Evolutionary conservation across 441 rosid species (phyloP), one percentile per base, ranked within the genome.

Genomic region (Jatropha podagrica): DNA sequence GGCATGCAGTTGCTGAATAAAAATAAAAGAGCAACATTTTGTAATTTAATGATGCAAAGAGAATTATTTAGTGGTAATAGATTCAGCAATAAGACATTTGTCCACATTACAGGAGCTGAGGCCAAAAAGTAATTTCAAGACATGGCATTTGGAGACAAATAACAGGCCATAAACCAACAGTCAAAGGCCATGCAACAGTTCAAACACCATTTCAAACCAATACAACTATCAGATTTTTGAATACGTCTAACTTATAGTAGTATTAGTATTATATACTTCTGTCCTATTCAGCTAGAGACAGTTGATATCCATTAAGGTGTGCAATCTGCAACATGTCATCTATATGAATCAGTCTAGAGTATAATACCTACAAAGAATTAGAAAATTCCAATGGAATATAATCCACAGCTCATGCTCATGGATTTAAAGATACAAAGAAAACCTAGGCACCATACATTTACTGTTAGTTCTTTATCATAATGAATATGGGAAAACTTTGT

Each of bases 151-250:
- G 8, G 37, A 8, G 40, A 54, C 0, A 1, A 60, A 42, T 42
- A 38, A 44, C 8, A 5, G 64, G 40, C 56, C 20, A 63, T 63
- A 63, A 17, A n/a, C 64, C 48, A 23, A 51, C 52, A 58, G 15
- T 18, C 63, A 27, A 27, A 3, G 52, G 48, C 46, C 37, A 37
- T 51, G 49, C 64, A 73, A 27, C 42, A 23, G 6, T 56, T 49
- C 17, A 42, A 10, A 41, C 7, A 32, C 54, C 51, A 60, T 37
- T 12, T 62, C 52, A 20, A 60, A 60, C 13, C 54, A 20, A 62
- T 32, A n/a, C 38, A 60, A 26, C 42, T 48, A 64, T 14, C 41
- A 75, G 69, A 52, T 40, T 69, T 17, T 65, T 55, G 32, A 54
- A 40, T 15, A 38, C 18, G 13, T 7, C 18, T 37, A 37, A 14